Percentiles rank a stretch among this genome's conserved stretches.
phyloP scores from a whole-genome alignment of 2,329 filamentous ascomycete species.

The Hypoxylon rubiginosum region DNA sequence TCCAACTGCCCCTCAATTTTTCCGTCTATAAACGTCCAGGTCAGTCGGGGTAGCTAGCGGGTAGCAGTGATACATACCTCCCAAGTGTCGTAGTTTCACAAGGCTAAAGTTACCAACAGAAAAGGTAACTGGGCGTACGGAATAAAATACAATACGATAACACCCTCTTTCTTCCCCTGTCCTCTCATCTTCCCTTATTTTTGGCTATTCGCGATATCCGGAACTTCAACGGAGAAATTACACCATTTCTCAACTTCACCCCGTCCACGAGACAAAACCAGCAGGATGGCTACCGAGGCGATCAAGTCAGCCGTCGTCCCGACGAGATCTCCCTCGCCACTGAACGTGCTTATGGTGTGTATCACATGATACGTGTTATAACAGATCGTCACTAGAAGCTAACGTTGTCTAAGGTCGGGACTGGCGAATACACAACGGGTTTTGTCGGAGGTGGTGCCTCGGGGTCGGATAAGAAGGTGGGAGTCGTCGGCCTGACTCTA shows the following conservation, averaged over 20 bases:
- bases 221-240: slow-evolving; percentile 6
- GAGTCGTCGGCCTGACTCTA: slow-evolving; percentile 89
- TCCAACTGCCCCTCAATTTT: slow-evolving; percentile 55
- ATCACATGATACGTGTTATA: background rate
- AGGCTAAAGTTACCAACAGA: background rate
- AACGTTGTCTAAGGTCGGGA: slow-evolving; percentile 74
- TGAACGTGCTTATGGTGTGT: slow-evolving; percentile 77
- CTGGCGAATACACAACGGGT: slow-evolving; percentile 96
- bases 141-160: slow-evolving; percentile 13
- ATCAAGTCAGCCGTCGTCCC: slow-evolving; percentile 39
- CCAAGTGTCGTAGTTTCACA: slow-evolving; percentile 15
- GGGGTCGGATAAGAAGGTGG: slow-evolving; percentile 94
- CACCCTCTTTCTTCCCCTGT: slow-evolving; percentile 1
- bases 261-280: background rate
- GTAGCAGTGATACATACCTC: slow-evolving; percentile 18
- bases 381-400: slow-evolving; percentile 23
- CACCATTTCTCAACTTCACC: background rate
- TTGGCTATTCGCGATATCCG: slow-evolving; percentile 1
- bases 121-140: background rate
- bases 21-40: slow-evolving; percentile 47
- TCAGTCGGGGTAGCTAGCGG: slow-evolving; percentile 33
- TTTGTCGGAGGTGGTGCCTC: slow-evolving; percentile 89
- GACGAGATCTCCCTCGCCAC: slow-evolving; percentile 56
- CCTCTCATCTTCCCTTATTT: background rate
- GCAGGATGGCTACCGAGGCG: slow-evolving; percentile 43